Evolutionary conservation across 305 asterid genomes (phyloP).

Genomic region (Solanum chacoense): DNA sequence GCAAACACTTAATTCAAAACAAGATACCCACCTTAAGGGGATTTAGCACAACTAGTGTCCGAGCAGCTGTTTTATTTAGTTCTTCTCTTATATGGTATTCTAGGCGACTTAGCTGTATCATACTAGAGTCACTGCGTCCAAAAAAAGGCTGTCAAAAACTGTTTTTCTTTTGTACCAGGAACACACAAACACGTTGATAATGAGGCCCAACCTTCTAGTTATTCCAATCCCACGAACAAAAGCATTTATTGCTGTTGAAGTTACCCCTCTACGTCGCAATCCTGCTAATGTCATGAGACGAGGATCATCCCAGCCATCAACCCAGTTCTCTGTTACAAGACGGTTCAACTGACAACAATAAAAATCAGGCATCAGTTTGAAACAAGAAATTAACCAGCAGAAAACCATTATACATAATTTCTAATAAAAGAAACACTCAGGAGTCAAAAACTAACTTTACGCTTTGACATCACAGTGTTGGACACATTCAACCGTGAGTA

Average conservation of each 20-base stretch:
- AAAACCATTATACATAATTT: background rate
- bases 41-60: constrained; percentile 78
- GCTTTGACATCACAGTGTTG: constrained; percentile 88
- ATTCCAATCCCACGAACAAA: constrained; percentile 89
- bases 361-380: background rate
- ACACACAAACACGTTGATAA: background rate
- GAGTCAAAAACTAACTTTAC: constrained; percentile 45
- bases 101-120: constrained; percentile 75
- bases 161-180: background rate
- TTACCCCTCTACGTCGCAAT: constrained; percentile 84
- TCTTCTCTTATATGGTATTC: constrained; percentile 87
- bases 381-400: background rate
- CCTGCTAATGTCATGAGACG: constrained; percentile 95
- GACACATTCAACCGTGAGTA: constrained; percentile 69
- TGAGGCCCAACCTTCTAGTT: constrained; percentile 60
- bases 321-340: constrained; percentile 82
- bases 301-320: constrained; percentile 98
- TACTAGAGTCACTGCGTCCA: constrained; percentile 62
- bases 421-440: background rate
- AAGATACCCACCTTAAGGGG: constrained; percentile 62
- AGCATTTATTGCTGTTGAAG: constrained; percentile 72
- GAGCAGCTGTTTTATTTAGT: constrained; percentile 69
- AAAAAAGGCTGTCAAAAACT: background rate
- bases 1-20: background rate
- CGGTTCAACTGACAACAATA: constrained; percentile 49